Evolutionary conservation across 78 protist genomes (phyloP).

Genomic region (Dictyostelium intermedium): DNA sequence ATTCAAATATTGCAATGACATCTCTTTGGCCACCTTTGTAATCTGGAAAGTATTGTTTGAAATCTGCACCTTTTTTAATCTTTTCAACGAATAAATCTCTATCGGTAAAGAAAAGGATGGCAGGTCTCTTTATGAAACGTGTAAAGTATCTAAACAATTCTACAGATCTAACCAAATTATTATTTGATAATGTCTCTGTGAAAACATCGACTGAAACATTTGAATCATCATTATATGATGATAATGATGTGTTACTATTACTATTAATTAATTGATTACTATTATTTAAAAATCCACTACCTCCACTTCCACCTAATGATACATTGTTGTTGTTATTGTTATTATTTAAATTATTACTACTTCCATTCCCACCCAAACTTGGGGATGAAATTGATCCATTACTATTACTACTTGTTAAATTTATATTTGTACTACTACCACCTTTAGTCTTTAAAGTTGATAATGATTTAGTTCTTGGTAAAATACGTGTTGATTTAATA

Average conservation of each 20-base stretch:
- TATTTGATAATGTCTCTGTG: neutral
- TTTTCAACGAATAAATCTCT: conserved; percentile 43
- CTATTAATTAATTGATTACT: neutral
- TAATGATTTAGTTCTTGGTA: conserved; percentile 16
- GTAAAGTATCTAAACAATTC: conserved; percentile 31
- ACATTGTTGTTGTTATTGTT: neutral
- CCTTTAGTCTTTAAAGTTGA: neutral
- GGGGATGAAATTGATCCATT: conserved; percentile 1
- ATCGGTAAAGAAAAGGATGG: conserved; percentile 50
- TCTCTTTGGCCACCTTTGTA: conserved; percentile 31
- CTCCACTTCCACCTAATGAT: neutral
- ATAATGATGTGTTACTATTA: neutral
- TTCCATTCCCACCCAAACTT: neutral
- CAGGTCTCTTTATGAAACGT: conserved; percentile 5
- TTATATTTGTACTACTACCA: neutral
- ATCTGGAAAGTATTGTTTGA: conserved; percentile 47
- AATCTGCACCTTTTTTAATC: conserved; percentile 15
- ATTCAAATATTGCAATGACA: neutral
- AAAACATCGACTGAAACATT: conserved; percentile 8
- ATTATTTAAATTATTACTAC: neutral
- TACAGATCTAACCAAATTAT: conserved; percentile 17
- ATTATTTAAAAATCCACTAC: neutral
- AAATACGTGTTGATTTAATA: neutral
- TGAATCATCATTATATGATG: neutral
- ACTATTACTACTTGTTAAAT: neutral